Conservation (phyloP, 495 filamentous ascomycete genomes). For the Penicillium soppii region DNA sequence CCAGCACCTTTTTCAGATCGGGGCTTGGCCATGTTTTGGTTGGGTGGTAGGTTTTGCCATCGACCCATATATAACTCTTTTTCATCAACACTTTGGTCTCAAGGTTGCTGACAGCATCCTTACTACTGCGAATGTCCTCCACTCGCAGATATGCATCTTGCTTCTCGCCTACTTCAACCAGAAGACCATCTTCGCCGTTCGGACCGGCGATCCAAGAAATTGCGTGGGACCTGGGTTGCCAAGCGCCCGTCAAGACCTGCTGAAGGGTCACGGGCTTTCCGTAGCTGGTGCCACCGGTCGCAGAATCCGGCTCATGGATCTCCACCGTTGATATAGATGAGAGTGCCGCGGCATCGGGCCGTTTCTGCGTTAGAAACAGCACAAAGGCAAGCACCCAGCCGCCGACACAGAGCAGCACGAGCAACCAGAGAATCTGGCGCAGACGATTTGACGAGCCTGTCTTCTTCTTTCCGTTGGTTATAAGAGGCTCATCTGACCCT, state of each 20-base stretch:
- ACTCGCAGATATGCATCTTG: slow-evolving; percentile 74
- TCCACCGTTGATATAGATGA: slow-evolving; percentile 20
- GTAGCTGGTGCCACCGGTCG: slow-evolving; percentile 60
- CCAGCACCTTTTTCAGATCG: slow-evolving; percentile 79
- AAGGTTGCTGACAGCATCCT: slow-evolving; percentile 40
- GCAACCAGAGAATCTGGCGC: slow-evolving; percentile 64
- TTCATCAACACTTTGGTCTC: slow-evolving; percentile 73
- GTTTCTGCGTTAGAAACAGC: slow-evolving; percentile 63
- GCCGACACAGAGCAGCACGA: slow-evolving; percentile 64
- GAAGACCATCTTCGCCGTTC: slow-evolving; percentile 80
- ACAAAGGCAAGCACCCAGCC: slow-evolving; percentile 80
- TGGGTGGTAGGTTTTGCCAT: slow-evolving; percentile 50
- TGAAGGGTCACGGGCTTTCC: slow-evolving; percentile 81
- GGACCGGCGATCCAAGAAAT: slow-evolving; percentile 89
- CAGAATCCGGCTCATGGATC: slow-evolving; percentile 59
- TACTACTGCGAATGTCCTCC: slow-evolving; percentile 74
- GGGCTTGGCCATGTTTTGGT: slow-evolving; percentile 70
- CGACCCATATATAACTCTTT: slow-evolving; percentile 56
- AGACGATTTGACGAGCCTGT: slow-evolving; percentile 35
- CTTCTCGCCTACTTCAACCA: slow-evolving; percentile 64
- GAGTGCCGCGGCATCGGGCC: slow-evolving; percentile 18
- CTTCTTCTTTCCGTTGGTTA: slow-evolving; percentile 23
- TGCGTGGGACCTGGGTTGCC: slow-evolving; percentile 64
- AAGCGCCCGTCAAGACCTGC: slow-evolving; percentile 72
- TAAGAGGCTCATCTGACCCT: slow-evolving; percentile 28